Evolutionary conservation across 495 filamentous ascomycete genomes (phyloP).

Genomic region (Massariosphaeria phaeospora): DNA sequence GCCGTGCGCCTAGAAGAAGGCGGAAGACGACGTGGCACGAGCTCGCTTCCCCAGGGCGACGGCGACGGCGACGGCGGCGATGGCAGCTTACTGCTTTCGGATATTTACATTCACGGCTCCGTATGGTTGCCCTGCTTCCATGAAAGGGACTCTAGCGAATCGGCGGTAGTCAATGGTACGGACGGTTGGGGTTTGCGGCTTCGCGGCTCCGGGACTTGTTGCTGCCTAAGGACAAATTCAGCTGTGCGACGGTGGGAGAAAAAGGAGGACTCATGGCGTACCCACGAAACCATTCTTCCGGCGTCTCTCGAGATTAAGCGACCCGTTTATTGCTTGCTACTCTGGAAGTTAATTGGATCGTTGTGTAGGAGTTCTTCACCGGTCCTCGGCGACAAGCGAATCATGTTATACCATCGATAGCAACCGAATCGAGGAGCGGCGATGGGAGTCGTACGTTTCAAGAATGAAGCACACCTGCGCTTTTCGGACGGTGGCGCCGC

Average conservation of each 20-base stretch:
- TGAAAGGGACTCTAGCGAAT: not conserved
- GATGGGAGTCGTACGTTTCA: not conserved
- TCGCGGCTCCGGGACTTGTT: not conserved
- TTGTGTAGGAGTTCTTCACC: not conserved
- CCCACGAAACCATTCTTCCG: not conserved
- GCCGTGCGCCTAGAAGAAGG: slow-evolving; percentile 1
- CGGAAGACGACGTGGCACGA: not conserved
- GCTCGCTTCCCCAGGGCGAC: not conserved
- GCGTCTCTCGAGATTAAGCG: too few species aligned
- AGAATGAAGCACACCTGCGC: not conserved
- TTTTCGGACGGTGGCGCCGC: not conserved
- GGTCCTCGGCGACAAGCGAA: not conserved
- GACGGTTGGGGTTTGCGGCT: not conserved
- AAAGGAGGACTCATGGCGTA: not conserved
- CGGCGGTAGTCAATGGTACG: not conserved
- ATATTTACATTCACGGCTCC: not conserved
- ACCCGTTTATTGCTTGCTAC: not conserved
- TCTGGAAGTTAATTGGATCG: not conserved
- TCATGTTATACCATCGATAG: not conserved
- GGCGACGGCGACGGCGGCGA: too few species aligned
- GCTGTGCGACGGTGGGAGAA: not conserved
- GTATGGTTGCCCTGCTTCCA: not conserved
- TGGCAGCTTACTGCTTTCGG: too few species aligned
- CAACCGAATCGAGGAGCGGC: not conserved
- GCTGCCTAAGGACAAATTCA: not conserved